Evolutionary conservation across 1,139 yeast genomes (phyloP).

Genomic region (Magnusiomyces paraingens): DNA sequence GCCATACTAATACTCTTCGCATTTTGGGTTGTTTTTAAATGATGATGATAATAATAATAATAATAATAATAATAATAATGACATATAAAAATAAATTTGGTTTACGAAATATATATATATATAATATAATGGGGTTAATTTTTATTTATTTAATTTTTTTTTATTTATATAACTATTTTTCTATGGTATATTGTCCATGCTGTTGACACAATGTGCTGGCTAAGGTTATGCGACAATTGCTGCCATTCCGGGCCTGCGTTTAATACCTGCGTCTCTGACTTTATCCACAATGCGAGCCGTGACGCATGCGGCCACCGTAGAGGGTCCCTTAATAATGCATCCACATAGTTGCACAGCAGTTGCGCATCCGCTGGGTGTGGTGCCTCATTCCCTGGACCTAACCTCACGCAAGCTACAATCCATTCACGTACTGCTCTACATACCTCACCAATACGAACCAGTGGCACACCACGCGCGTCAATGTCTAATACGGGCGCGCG

Average conservation of each 20-base stretch:
- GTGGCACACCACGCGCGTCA: neutral
- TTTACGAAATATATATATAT: neutral
- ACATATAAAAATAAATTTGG: neutral
- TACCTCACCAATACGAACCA: neutral
- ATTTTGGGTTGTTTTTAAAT: conserved; percentile 29
- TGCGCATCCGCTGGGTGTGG: conserved; percentile 14
- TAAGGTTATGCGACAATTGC: too few species aligned
- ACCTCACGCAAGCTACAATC: neutral
- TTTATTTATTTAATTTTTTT: too few species aligned
- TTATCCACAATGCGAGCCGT: conserved; percentile 9
- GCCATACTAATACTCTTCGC: conserved; percentile 98
- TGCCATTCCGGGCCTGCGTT: too few species aligned
- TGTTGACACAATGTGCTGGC: too few species aligned
- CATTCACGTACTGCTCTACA: conserved; percentile 1
- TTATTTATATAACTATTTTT: too few species aligned
- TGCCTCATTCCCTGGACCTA: conserved; percentile 5
- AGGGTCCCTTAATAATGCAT: neutral
- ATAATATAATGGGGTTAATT: too few species aligned
- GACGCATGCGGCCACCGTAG: conserved; percentile 7
- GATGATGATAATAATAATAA: neutral
- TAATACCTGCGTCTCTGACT: too few species aligned
- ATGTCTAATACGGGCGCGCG: conserved; percentile 3
- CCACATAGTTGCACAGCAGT: conserved; percentile 6
- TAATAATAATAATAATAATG: neutral
- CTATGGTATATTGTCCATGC: too few species aligned